Evolutionary conservation across 2,329 filamentous ascomycete species (phyloP), one percentile per base, ranked within the genome.

Genomic region (Hymenotorrendiella dingleyae): DNA sequence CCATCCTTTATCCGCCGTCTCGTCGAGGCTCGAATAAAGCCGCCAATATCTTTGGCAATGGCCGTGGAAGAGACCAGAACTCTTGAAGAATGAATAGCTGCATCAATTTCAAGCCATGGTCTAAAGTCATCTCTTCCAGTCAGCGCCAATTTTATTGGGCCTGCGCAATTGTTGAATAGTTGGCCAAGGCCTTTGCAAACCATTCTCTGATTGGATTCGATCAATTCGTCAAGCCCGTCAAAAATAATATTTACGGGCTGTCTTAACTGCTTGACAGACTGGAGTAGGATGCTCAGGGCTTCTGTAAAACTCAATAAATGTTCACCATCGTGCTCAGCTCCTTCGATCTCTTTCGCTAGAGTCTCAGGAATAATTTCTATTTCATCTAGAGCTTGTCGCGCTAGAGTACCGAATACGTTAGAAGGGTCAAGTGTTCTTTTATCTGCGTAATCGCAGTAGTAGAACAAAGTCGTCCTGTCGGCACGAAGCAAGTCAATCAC

Each of bases 151-250:
- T 39, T 39, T 4, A 39, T 12, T 16, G 11, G n/a, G 14, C 6
- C 6, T 3, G 8, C 7, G 14, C 14, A 9, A 16, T 5, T 8
- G 21, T 21, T 9, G 4, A 30, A 8, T 14, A 12, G 12, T 4
- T 17, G 8, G 4, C 8, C 9, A 14, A 39, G 11, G 4, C 6
- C 8, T 10, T 19, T 4, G 30, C 4, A 29, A n/a, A 39, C 4
- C 4, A 14, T 10, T 17, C 3, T 19, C 6, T 20, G 36, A n/a
- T 11, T 3, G 8, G 10, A 6, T 7, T 39, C 36, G 12, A 7
- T 30, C 9, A 17, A 16, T 19, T 39, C 36, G 17, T 39, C 36
- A 12, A 39, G 9, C n/a, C 36, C 36, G 30, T 39, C 36, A 39
- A 39, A 16, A n/a, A 39, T 9, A 9, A 39, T 11, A 39, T 28